These are phyloP conservation scores for Cutaneotrichosporon sp. DNA, from an alignment of 1,284 basidiomycete genomes.

Conservation along the genomic window DNA sequence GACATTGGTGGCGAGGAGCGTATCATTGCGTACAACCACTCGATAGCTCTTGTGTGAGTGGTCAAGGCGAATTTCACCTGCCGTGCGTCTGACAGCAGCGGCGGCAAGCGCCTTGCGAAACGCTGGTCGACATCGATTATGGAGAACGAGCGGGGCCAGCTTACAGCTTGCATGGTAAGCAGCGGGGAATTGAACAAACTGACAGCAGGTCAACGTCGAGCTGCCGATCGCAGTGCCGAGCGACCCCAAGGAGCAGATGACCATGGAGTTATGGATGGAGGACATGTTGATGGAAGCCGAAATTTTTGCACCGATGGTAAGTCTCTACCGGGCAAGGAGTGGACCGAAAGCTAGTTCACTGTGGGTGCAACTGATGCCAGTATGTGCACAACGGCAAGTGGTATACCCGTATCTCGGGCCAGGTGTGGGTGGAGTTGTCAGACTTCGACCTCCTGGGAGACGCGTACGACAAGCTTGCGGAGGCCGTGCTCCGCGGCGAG, in stretches of 20 bases:
- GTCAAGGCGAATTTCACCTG: no score
- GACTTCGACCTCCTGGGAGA: conserved; percentile 49
- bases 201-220: conserved; percentile 49
- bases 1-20: conserved; percentile 79
- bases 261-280: conserved; percentile 35
- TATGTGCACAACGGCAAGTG: conserved; percentile 63
- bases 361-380: conserved; percentile 15
- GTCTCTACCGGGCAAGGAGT: conserved; percentile 3
- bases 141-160: conserved; percentile 61
- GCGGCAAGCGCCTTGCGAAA: conserved; percentile 66
- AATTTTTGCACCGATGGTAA: conserved; percentile 36
- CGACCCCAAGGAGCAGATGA: conserved; percentile 27
- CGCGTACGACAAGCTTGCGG: conserved; percentile 38
- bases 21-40: conserved; percentile 73
- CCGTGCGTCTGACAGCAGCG: conserved; percentile 45
- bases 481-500: conserved; percentile 25
- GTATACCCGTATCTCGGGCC: conserved; percentile 70
- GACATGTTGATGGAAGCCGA: conserved; percentile 34
- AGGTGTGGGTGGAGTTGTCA: conserved; percentile 64
- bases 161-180: conserved; percentile 72
- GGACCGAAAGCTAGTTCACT: neutral
- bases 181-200: neutral
- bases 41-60: conserved; percentile 62
- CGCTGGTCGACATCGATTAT: conserved; percentile 67
- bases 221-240: conserved; percentile 42